A percentile compares a stretch with the other conserved stretches of the same genome.
Evolutionary conservation across 106 monocot species (phyloP).

Genomic region (Agapanthus africanus): DNA sequence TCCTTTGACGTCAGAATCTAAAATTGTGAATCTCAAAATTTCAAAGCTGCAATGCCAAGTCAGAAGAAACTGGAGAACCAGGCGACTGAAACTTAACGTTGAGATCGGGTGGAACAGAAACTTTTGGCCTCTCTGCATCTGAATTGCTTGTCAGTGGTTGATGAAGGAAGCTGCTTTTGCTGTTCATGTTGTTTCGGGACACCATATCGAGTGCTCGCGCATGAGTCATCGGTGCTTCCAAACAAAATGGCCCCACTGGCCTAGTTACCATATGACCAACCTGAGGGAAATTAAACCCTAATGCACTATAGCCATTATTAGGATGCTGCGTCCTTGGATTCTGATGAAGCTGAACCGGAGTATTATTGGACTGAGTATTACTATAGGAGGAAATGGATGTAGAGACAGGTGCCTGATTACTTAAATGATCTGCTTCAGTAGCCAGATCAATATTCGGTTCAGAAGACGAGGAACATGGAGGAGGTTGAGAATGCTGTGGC

Average conservation of each 20-base stretch:
- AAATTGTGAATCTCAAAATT: neutral
- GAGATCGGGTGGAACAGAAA: slow-evolving; percentile 39
- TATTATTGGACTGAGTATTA: neutral
- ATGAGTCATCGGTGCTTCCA: slow-evolving; percentile 5
- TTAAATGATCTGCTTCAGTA: neutral
- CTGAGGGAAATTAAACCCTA: neutral
- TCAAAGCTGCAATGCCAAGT: slow-evolving; percentile 82
- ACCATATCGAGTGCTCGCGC: slow-evolving; percentile 17
- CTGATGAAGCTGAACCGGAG: slow-evolving; percentile 17
- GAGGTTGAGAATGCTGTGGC: slow-evolving; percentile 10
- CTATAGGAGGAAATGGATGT: neutral
- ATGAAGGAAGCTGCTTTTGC: neutral
- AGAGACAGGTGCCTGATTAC: neutral
- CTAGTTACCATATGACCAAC: neutral
- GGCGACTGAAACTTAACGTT: slow-evolving; percentile 59
- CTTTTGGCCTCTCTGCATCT: slow-evolving; percentile 12
- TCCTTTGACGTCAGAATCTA: neutral
- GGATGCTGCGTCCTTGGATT: slow-evolving; percentile 11
- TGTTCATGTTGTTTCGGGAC: slow-evolving; percentile 20
- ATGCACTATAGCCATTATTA: slow-evolving; percentile 29
- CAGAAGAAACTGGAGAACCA: slow-evolving; percentile 47
- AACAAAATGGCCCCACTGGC: neutral
- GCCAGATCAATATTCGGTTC: slow-evolving; percentile 3
- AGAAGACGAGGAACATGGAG: neutral
- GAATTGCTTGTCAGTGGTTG: slow-evolving; percentile 3